These are phyloP conservation scores for Echinochloa phyllopogon DNA, from an alignment of 176 grass and related monocot species.

Conservation along the genomic window DNA sequence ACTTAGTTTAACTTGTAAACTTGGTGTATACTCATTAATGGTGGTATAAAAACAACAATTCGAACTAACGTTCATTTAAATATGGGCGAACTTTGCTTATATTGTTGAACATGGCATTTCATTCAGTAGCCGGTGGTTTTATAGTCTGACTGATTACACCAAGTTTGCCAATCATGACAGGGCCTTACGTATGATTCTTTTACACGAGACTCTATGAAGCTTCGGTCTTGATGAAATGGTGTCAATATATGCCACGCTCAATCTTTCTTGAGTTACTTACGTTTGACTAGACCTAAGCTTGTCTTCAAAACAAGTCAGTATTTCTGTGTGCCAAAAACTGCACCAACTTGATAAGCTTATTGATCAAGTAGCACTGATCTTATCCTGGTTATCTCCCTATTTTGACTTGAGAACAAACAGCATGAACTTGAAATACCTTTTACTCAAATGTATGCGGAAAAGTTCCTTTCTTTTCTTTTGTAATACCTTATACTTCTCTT, in stretches of 20 bases:
- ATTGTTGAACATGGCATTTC: constrained; percentile 21
- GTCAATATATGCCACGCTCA: not conserved
- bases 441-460: not conserved
- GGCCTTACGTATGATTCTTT: not conserved
- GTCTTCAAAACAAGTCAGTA: constrained; percentile 20
- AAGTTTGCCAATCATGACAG: constrained; percentile 1
- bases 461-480: not conserved
- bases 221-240: not conserved
- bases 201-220: not conserved
- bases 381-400: not conserved
- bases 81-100: not conserved
- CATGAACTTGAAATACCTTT: not conserved
- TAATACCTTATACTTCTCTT: not conserved
- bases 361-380: not conserved
- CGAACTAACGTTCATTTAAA: not conserved
- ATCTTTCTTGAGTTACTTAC: constrained; percentile 31
- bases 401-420: not conserved
- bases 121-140: not conserved
- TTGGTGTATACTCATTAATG: not conserved
- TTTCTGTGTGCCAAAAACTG: not conserved
- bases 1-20: constrained; percentile 15
- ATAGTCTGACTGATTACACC: constrained; percentile 12
- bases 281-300: constrained; percentile 26
- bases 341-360: constrained; percentile 19
- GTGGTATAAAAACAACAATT: not conserved